These are phyloP conservation scores for Cryphonectria nitschkei DNA, from an alignment of 2,329 filamentous ascomycete genomes.

Conservation along the genomic window DNA sequence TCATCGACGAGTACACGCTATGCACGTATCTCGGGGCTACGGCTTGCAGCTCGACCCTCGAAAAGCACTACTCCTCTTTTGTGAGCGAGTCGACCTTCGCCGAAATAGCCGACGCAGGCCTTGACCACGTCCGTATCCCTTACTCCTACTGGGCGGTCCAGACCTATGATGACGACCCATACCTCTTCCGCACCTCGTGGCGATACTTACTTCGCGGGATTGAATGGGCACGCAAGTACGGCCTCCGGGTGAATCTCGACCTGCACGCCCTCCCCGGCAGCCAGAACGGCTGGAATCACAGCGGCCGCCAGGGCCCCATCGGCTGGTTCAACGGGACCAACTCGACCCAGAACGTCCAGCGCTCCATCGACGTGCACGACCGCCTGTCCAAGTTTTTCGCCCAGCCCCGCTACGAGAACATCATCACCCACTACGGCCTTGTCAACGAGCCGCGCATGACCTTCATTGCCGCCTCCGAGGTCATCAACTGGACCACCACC, in stretches of 20 bases:
- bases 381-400: conserved; percentile 90
- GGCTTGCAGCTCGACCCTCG: conserved; percentile 69
- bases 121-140: conserved; percentile 96
- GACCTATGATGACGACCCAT: conserved; percentile 84
- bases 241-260: conserved; percentile 89
- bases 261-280: conserved; percentile 89
- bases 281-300: conserved; percentile 98
- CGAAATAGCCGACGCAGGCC: conserved; percentile 82
- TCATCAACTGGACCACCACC: conserved; percentile 78
- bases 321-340: conserved; percentile 91
- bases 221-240: conserved; percentile 91
- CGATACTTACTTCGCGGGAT: conserved; percentile 90
- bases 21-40: conserved; percentile 69
- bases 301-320: conserved; percentile 78
- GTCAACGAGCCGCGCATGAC: conserved; percentile 94
- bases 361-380: conserved; percentile 85
- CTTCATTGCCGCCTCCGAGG: conserved; percentile 64
- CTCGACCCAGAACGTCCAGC: conserved; percentile 75
- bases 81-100: conserved; percentile 82
- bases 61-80: conserved; percentile 89
- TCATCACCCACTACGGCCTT: conserved; percentile 90
- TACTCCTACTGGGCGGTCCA: conserved; percentile 94
- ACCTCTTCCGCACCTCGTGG: conserved; percentile 86
- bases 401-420: conserved; percentile 88
- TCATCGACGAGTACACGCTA: conserved; percentile 90